phyloP scores from a whole-genome alignment of 257 asterid genomes.

The Asclepias syriaca region DNA sequence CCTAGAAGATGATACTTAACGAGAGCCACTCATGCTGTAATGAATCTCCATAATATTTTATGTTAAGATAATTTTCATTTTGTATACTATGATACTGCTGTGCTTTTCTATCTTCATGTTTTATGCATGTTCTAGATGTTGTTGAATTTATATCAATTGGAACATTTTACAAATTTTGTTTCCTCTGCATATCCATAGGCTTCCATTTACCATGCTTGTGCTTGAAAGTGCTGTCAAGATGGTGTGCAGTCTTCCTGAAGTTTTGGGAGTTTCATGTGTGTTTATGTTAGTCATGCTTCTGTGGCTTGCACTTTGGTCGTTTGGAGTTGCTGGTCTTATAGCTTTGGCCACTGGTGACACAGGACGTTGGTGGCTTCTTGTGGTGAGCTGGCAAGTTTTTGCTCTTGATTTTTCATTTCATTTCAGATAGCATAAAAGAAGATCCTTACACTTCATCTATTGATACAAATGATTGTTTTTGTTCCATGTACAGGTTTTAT shows the following conservation, averaged over 20 bases:
- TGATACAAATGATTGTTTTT: conserved; percentile 8
- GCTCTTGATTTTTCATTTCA: conserved; percentile 33
- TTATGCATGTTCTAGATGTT: neutral
- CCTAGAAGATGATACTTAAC: neutral
- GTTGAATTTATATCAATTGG: neutral
- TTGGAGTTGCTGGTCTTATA: conserved; percentile 88
- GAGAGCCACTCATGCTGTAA: neutral
- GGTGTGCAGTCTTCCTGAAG: conserved; percentile 90
- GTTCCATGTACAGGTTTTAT: conserved; percentile 56
- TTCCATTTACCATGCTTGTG: conserved; percentile 96
- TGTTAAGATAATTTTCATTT: neutral
- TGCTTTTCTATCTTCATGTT: neutral
- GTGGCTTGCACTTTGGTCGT: conserved; percentile 93
- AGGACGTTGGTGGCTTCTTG: conserved; percentile 99
- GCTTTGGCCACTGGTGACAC: conserved; percentile 76
- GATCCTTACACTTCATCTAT: conserved; percentile 3
- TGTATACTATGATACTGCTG: neutral
- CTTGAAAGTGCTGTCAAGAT: conserved; percentile 77
- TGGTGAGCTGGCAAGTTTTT: conserved; percentile 99
- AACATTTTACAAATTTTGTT: conserved; percentile 6
- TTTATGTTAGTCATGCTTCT: conserved; percentile 78
- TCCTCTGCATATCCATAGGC: conserved; percentile 38
- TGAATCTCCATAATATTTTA: neutral
- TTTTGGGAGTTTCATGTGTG: conserved; percentile 58
- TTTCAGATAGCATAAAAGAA: neutral